Evolutionary conservation across 495 filamentous ascomycete species (phyloP), one percentile per base, ranked within the genome.

Genomic region (Parathielavia appendiculata): DNA sequence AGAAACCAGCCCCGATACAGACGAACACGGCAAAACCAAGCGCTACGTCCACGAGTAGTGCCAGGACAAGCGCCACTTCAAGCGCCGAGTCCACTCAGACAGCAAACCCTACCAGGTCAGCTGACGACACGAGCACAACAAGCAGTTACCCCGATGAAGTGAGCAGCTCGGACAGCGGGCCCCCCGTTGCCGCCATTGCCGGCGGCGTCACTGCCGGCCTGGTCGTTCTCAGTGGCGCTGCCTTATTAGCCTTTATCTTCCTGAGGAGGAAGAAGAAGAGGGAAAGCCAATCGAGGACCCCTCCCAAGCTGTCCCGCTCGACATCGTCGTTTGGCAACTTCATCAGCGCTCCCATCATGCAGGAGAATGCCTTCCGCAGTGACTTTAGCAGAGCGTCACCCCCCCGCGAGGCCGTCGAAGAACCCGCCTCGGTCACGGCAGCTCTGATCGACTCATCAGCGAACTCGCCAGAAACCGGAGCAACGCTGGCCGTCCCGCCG

Each of bases 271-370:
- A 63, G 54, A 58, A 56, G 64, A 56, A 61, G 9, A 63, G 57
- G 5, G 60, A 60, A n/a, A 45, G 62, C 57, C 12, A 58, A 53
- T 17, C 40, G 4, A 26, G 50, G 12, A 48, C 41, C 41, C 32
- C 58, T 0, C 53, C 63, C 10, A 73, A 80, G 74, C 56, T 75
- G 48, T 60, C 75, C 36, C 63, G 79, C 65, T 59, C 79, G 66
- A 60, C 78, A 56, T 71, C 70, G 9, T 74, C 74, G 4, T 76
- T 79, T 51, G 75, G 75, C 26, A 76, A 76, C 64, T 64, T 74
- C 55, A 76, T 78, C 70, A 72, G 68, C 61, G 62, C 65, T 38
- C 77, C 76, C 11, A 73, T 77, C 40, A 63, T 74, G 12, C 58
- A 69, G 55, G 68, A 72, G 19, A 64, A 66, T 62, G 60, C 66